Base-by-base conservation (phyloP, 2,329 filamentous ascomycete species). In the Aspergillus costaricaensis region DNA sequence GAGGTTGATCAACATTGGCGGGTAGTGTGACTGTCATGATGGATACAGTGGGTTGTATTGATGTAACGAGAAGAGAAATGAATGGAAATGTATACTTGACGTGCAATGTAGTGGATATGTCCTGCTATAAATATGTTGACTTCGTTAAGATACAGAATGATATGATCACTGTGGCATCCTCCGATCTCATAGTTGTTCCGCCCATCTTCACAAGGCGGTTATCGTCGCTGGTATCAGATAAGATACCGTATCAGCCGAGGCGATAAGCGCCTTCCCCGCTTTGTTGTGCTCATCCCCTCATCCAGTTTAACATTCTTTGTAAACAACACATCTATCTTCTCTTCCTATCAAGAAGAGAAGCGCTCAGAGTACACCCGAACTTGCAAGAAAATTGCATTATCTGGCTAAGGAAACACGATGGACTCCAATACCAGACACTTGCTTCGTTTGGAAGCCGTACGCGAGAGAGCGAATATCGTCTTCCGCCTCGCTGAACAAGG, bases 401-500 rank as follows among this genome's bases (percentile, higher is more conserved):
- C 23, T 25, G 17, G 25, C 14, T 2, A 27, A 17, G 27, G 2
- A 36, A 10, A 2, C 15, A 59, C 17, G n/a, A 68, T 69, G 66
- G 65, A 67, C 38, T 52, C 57, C 25, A 59, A 60, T 17, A 69
- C 73, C n/a, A 63, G 72, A 53, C 63, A 69, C 49, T 51, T 74
- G 12, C 68, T 73, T 41, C 64, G 69, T 52, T 62, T 74, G 1
- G 61, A 72, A 58, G 69, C 71, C 2, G 71, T 74, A 25, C 71
- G 72, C 14, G 62, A 69, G 51, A 63, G 65, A 39, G 69, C 72
- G 4, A 66, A 67, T 39, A 43, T 58, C 12, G 71, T 74, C 4
- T 59, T 73, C 43, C 67, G 73, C 32, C 72, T 74, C 1, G 81
- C 81, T n/a, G 69, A 76, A 57, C 61, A 70, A 4, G 74, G 74